These are phyloP conservation scores for Phytophthora citricola DNA, from an alignment of 352 stramenopile species.

Conservation along the genomic window DNA sequence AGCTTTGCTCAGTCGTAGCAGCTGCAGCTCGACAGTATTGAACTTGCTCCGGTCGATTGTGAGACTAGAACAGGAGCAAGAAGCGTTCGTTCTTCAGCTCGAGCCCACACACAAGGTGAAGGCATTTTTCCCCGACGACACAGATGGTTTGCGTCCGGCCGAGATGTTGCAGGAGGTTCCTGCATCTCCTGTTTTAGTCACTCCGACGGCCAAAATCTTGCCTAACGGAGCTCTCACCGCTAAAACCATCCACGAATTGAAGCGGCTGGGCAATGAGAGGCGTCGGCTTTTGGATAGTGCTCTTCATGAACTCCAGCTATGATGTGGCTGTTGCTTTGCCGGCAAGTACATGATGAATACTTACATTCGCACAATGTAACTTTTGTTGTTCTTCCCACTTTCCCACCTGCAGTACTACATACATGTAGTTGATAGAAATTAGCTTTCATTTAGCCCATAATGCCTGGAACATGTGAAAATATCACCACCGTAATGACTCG, in stretches of 20 bases:
- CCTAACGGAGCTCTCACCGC: constrained; percentile 4
- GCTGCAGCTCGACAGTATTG: constrained; percentile 21
- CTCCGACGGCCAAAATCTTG: constrained; percentile 1
- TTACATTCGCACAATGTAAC: too few relatives aligned
- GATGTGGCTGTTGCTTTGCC: neutral
- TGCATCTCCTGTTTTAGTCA: constrained; percentile 2
- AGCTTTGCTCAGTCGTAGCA: constrained; percentile 9
- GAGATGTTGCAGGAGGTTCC: constrained; percentile 11
- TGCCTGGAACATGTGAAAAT: constrained; percentile 6
- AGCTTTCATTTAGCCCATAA: constrained; percentile 4
- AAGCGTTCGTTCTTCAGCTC: constrained; percentile 20
- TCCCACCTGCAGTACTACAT: too few relatives aligned
- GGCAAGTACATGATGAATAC: too few relatives aligned
- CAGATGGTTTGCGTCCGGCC: constrained; percentile 18
- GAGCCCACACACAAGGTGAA: constrained; percentile 14
- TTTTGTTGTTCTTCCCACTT: too few relatives aligned
- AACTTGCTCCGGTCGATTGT: constrained; percentile 33
- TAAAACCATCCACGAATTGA: constrained; percentile 29
- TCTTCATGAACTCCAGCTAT: constrained; percentile 35
- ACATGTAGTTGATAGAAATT: neutral
- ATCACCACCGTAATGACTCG: constrained; percentile 4
- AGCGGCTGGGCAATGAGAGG: constrained; percentile 25
- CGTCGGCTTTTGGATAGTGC: constrained; percentile 31
- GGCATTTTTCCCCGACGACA: neutral
- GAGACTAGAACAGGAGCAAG: constrained; percentile 32